Evolutionary conservation across 192 early-diverging fungal genomes (phyloP).

Genomic region (Coemansia sp.): DNA sequence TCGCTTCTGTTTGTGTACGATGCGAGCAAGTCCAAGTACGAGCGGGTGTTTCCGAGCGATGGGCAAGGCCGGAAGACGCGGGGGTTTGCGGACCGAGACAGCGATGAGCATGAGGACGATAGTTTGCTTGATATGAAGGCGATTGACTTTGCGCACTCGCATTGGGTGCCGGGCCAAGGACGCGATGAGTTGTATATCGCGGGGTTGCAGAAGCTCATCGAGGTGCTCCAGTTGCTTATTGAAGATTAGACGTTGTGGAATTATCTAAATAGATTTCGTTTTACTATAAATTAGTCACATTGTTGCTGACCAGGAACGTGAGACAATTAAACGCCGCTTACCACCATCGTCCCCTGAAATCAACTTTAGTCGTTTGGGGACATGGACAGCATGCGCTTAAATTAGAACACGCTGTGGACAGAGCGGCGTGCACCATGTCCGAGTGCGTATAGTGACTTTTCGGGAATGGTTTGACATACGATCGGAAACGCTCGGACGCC

Average conservation of each 20-base stretch:
- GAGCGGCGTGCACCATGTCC: background rate
- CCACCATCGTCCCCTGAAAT: background rate
- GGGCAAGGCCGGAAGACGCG: background rate
- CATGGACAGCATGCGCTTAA: background rate
- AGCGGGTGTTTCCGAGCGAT: slow-evolving; percentile 40
- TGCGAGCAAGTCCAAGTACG: slow-evolving; percentile 55
- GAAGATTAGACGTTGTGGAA: background rate
- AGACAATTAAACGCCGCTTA: slow-evolving; percentile 2
- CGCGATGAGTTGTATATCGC: slow-evolving; percentile 67
- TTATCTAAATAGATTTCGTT: background rate
- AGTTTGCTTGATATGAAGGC: slow-evolving; percentile 61
- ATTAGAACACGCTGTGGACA: background rate
- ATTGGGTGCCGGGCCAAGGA: slow-evolving; percentile 60
- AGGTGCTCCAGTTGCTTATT: slow-evolving; percentile 49
- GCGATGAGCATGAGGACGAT: slow-evolving; percentile 36
- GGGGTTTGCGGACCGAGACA: slow-evolving; percentile 5
- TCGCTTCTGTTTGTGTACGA: slow-evolving; percentile 85
- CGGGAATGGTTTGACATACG: background rate
- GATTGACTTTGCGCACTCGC: slow-evolving; percentile 91
- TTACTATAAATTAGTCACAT: too few relatives aligned
- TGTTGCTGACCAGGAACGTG: background rate
- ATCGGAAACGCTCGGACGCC: background rate
- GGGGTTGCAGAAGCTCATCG: slow-evolving; percentile 61
- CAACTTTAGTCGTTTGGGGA: background rate
- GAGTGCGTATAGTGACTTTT: background rate